phyloP scores from a whole-genome alignment of 2,329 filamentous ascomycete genomes.

The Lachnellula suecica region DNA sequence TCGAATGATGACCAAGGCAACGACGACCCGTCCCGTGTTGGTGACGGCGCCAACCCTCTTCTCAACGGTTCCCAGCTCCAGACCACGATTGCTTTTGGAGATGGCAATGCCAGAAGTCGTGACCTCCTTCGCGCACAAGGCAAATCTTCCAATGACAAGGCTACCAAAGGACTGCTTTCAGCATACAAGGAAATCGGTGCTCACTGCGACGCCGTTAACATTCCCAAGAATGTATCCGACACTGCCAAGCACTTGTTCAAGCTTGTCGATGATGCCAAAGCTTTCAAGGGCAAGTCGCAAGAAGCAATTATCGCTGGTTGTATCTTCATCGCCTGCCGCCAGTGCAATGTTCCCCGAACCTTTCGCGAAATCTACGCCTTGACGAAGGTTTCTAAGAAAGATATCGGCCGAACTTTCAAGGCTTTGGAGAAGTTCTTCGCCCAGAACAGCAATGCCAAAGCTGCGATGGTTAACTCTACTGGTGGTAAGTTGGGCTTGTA shows the following conservation, averaged over 20 bases:
- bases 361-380: slow-evolving; percentile 94
- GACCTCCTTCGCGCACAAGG: slow-evolving; percentile 84
- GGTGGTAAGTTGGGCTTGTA: slow-evolving; percentile 48
- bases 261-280: slow-evolving; percentile 85
- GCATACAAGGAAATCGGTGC: slow-evolving; percentile 87
- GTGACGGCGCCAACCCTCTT: slow-evolving; percentile 87
- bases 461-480: slow-evolving; percentile 46
- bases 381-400: slow-evolving; percentile 94
- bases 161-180: slow-evolving; percentile 75
- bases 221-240: slow-evolving; percentile 79
- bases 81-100: slow-evolving; percentile 83
- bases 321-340: slow-evolving; percentile 96
- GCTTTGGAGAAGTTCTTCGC: slow-evolving; percentile 84
- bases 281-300: slow-evolving; percentile 93
- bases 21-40: slow-evolving; percentile 97
- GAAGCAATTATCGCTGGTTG: slow-evolving; percentile 94
- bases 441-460: slow-evolving; percentile 64
- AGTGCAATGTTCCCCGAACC: slow-evolving; percentile 81
- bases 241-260: slow-evolving; percentile 95
- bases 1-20: slow-evolving; percentile 96
- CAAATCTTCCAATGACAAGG: slow-evolving; percentile 77
- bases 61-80: slow-evolving; percentile 87
- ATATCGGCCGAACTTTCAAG: slow-evolving; percentile 96
- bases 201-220: slow-evolving; percentile 81
- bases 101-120: slow-evolving; percentile 66